These are phyloP conservation scores for Talaromyces amestolkiae DNA, from an alignment of 2,329 filamentous ascomycete species.

Conservation along the genomic window DNA sequence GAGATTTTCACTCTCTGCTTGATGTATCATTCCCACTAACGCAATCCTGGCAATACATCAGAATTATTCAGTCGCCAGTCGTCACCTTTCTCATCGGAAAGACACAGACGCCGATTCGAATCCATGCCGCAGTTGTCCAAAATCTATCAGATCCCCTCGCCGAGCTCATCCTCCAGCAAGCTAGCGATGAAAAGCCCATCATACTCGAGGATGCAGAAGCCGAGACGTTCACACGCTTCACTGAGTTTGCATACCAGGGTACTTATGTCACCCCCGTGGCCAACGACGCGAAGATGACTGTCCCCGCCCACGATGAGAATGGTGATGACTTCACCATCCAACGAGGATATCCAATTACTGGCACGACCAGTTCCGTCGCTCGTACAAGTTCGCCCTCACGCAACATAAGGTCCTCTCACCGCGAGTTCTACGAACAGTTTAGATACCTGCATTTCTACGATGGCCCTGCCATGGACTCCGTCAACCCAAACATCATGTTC, in stretches of 20 bases:
- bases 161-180: not conserved
- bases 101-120: not conserved
- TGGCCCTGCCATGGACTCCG: not conserved
- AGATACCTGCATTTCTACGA: not conserved
- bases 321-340: not conserved
- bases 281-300: not conserved
- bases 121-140: not conserved
- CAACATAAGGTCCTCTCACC: not conserved
- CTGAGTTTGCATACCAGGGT: not conserved
- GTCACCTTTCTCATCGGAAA: not conserved
- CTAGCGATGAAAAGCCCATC: not conserved
- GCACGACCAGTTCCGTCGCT: not conserved
- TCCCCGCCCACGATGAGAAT: not conserved
- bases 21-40: not conserved
- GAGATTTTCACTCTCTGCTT: not conserved
- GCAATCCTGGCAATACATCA: not conserved
- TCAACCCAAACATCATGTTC: constrained; percentile 3
- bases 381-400: not conserved
- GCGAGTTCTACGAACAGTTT: not conserved
- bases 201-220: not conserved
- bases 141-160: not conserved
- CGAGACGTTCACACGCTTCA: not conserved
- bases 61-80: not conserved
- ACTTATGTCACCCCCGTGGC: not conserved
- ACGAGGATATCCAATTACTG: not conserved